Percentiles rank a stretch among this genome's conserved stretches.
phyloP scores from a whole-genome alignment of 2,329 filamentous ascomycete genomes.

The Orbilia ellipsospora region DNA sequence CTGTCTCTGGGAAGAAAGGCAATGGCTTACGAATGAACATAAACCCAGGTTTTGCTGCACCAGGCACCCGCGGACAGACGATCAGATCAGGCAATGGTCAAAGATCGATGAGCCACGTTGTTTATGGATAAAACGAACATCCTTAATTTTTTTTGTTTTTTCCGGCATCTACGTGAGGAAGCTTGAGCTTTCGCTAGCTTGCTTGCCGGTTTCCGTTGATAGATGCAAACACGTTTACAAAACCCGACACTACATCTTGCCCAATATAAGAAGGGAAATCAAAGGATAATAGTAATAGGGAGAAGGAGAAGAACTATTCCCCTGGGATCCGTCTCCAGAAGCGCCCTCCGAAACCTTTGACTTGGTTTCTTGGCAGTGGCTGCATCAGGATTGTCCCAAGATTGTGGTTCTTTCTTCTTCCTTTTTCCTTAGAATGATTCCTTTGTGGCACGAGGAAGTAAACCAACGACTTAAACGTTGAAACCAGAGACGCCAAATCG shows the following conservation, averaged over 20 bases:
- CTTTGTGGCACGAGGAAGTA: not conserved
- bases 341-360: conserved; percentile 2
- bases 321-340: not conserved
- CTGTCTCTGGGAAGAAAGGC: conserved; percentile 50
- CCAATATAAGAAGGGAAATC: too few relatives aligned
- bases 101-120: conserved; percentile 48
- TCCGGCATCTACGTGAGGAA: not conserved
- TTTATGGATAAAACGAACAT: conserved; percentile 31
- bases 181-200: too few relatives aligned
- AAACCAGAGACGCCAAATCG: too few relatives aligned
- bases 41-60: conserved; percentile 31
- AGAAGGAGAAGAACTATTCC: too few relatives aligned
- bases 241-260: too few relatives aligned
- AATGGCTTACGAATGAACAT: conserved; percentile 47
- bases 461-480: not conserved
- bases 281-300: too few relatives aligned
- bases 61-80: conserved; percentile 32
- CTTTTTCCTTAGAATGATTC: not conserved
- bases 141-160: not conserved
- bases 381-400: not conserved
- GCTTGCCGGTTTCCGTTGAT: too few relatives aligned
- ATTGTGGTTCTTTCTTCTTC: not conserved
- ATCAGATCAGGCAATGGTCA: conserved; percentile 41
- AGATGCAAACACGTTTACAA: too few relatives aligned
- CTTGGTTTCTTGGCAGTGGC: not conserved